Evolutionary conservation across 176 grass and related monocot species (phyloP).

Genomic region (Lolium perenne): DNA sequence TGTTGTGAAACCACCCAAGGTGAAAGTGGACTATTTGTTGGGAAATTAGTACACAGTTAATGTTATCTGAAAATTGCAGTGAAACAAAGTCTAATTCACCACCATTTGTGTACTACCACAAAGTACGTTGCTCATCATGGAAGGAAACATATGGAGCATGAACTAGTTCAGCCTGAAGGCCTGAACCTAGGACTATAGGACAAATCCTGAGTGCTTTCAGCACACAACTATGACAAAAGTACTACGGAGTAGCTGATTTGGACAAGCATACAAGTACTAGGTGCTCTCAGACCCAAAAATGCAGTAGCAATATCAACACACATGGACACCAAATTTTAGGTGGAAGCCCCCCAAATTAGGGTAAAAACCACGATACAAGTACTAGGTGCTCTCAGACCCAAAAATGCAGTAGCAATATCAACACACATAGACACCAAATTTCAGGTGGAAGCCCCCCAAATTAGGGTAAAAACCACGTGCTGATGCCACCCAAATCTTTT

Average conservation of each 20-base stretch:
- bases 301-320: neutral
- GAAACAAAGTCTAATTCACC: neutral
- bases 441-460: neutral
- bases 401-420: neutral
- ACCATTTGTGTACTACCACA: neutral
- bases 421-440: neutral
- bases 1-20: neutral
- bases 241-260: neutral
- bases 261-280: neutral
- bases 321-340: neutral
- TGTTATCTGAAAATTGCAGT: neutral
- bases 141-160: conserved; percentile 3
- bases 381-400: neutral
- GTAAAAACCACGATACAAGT: neutral
- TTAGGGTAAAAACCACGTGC: neutral
- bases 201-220: neutral
- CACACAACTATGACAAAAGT: neutral
- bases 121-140: neutral
- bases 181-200: neutral
- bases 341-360: neutral
- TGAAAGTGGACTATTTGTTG: conserved; percentile 7
- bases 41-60: neutral
- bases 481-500: neutral
- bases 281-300: neutral
- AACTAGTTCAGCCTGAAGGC: neutral